Evolutionary conservation across 176 grass and related monocot genomes (phyloP).

Genomic region (Cenchrus americanus): DNA sequence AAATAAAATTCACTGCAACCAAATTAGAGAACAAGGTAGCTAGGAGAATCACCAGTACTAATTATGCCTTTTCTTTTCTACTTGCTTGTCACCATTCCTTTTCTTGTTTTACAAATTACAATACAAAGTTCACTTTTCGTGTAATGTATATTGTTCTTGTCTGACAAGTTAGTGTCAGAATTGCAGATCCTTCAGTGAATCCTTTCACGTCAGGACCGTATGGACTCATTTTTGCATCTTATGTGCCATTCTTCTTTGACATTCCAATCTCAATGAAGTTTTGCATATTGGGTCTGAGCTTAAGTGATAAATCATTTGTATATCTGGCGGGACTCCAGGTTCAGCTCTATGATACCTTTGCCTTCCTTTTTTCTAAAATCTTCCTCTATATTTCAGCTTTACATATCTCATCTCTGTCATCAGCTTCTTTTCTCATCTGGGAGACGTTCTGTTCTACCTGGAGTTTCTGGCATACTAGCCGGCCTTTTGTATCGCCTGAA

Average conservation of each 20-base stretch:
- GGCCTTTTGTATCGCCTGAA: conserved; percentile 82
- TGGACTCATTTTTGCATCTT: conserved; percentile 94
- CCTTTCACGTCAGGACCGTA: conserved; percentile 81
- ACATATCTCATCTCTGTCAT: conserved; percentile 48
- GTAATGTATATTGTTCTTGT: not conserved
- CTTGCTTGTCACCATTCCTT: conserved; percentile 2
- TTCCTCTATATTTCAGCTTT: conserved; percentile 9
- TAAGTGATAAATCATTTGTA: conserved; percentile 89
- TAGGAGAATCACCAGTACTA: not conserved
- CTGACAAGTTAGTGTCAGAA: conserved; percentile 32
- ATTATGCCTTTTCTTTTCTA: not conserved
- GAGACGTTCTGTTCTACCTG: conserved; percentile 77
- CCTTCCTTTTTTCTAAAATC: not conserved
- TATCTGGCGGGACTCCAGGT: conserved; percentile 97
- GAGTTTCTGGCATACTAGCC: conserved; percentile 78
- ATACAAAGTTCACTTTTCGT: not conserved
- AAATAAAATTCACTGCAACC: not conserved
- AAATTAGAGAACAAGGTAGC: not conserved
- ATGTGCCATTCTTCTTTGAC: conserved; percentile 90
- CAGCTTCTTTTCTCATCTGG: conserved; percentile 92
- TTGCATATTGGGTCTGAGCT: conserved; percentile 67
- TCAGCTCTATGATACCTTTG: conserved; percentile 39
- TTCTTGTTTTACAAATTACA: not conserved
- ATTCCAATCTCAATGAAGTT: conserved; percentile 87
- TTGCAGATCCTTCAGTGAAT: conserved; percentile 67